These are phyloP conservation scores for Fragaria vesca DNA, from an alignment of 306 rosid genomes.

Conservation along the genomic window DNA sequence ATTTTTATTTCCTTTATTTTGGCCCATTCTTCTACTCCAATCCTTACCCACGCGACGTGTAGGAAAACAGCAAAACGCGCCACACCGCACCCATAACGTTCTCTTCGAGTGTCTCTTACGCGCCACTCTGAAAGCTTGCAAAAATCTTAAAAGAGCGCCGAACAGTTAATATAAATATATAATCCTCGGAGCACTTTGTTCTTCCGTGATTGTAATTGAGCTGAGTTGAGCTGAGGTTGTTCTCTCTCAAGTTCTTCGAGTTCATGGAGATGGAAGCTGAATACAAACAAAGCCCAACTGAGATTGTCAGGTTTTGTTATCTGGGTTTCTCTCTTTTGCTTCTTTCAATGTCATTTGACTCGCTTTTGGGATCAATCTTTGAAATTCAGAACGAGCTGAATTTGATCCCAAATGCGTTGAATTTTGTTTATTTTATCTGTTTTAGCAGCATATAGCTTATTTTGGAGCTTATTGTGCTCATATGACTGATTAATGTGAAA, in stretches of 20 bases:
- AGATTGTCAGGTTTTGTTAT: constrained; percentile 43
- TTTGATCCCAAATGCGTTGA: constrained; percentile 9
- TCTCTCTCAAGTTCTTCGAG: neutral
- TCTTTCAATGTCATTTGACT: neutral
- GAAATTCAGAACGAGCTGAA: neutral
- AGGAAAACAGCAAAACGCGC: neutral
- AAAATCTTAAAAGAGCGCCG: neutral
- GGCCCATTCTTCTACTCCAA: too few species aligned
- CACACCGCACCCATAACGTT: neutral
- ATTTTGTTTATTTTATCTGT: neutral
- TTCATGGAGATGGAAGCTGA: constrained; percentile 35
- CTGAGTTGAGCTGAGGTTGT: neutral
- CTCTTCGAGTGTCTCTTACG: constrained; percentile 22
- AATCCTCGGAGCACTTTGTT: neutral
- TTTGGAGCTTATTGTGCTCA: constrained; percentile 20
- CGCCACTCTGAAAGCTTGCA: constrained; percentile 1
- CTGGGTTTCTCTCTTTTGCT: constrained; percentile 20
- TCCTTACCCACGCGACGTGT: neutral
- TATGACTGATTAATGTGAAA: neutral
- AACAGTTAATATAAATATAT: neutral
- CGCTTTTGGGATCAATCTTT: neutral
- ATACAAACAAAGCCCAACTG: constrained; percentile 26
- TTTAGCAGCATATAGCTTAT: neutral
- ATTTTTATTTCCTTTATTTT: neutral
- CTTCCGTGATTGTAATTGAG: neutral